Percentiles rank a stretch among this genome's conserved stretches.
phyloP scores from a whole-genome alignment of 1,284 basidiomycete species.

The Wallemia hederae region DNA sequence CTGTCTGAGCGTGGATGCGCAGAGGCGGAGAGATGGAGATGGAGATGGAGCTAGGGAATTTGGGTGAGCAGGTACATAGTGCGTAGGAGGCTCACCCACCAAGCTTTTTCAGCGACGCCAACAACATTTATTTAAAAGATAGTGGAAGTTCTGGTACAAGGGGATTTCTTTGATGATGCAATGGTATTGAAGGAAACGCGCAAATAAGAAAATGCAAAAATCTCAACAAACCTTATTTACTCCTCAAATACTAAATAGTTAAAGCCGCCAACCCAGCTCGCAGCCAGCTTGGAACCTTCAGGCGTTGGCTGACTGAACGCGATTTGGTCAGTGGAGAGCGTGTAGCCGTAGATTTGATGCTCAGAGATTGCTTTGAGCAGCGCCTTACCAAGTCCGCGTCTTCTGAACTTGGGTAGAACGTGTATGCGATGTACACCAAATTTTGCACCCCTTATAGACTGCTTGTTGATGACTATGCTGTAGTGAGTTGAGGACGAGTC shows the following conservation, averaged over 20 bases:
- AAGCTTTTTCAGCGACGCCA: background rate
- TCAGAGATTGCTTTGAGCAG: background rate
- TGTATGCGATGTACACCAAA: background rate
- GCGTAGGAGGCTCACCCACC: background rate
- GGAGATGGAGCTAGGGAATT: background rate
- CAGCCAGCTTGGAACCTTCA: background rate
- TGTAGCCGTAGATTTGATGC: background rate
- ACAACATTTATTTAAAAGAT: background rate
- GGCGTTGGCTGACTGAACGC: background rate
- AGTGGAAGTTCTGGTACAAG: too few relatives aligned
- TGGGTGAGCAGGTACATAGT: too few relatives aligned
- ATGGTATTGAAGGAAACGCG: too few relatives aligned
- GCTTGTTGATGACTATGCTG: too few relatives aligned
- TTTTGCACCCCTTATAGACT: background rate
- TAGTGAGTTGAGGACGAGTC: background rate
- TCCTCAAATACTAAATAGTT: too few relatives aligned
- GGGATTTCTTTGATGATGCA: too few relatives aligned
- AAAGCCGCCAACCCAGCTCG: too few relatives aligned
- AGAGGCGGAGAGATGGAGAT: background rate
- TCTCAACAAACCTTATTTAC: too few relatives aligned
- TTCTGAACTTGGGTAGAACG: background rate
- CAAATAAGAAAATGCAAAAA: background rate
- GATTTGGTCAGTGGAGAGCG: background rate
- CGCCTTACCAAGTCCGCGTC: background rate
- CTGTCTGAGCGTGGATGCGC: background rate